These are phyloP conservation scores for Alternaria longipes DNA, from an alignment of 2,329 filamentous ascomycete species.

Conservation along the genomic window DNA sequence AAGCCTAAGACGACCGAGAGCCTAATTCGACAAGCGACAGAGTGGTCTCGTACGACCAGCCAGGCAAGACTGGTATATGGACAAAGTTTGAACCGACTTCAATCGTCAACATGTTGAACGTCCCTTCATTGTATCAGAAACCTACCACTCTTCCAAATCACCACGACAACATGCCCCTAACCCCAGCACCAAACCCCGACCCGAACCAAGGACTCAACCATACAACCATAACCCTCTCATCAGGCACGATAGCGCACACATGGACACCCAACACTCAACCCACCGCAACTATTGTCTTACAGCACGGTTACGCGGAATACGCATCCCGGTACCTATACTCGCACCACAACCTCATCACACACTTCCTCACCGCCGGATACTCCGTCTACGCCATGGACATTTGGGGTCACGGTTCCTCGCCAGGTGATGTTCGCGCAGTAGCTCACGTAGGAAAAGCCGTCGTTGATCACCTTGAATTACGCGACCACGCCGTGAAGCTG, in stretches of 20 bases:
- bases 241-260: not conserved
- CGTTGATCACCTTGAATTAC: not conserved
- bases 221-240: not conserved
- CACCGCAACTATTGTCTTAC: constrained; percentile 4
- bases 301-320: constrained; percentile 20
- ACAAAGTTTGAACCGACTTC: not conserved
- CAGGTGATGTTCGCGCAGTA: not conserved
- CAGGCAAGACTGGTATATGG: not conserved
- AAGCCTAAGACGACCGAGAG: not conserved
- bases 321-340: constrained; percentile 8
- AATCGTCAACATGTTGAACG: not conserved
- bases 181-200: not conserved
- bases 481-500: not conserved
- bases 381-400: not conserved
- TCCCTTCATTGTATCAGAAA: not conserved
- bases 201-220: not conserved
- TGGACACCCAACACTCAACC: not conserved
- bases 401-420: not conserved
- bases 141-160: not conserved
- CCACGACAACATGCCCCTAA: not conserved
- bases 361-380: not conserved
- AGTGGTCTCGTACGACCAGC: not conserved
- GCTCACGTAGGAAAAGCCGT: constrained; percentile 1
- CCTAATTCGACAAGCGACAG: not conserved
- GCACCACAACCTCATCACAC: constrained; percentile 10